Conservation (phyloP, 2,329 filamentous ascomycete genomes). For the Monilinia fructicola region DNA sequence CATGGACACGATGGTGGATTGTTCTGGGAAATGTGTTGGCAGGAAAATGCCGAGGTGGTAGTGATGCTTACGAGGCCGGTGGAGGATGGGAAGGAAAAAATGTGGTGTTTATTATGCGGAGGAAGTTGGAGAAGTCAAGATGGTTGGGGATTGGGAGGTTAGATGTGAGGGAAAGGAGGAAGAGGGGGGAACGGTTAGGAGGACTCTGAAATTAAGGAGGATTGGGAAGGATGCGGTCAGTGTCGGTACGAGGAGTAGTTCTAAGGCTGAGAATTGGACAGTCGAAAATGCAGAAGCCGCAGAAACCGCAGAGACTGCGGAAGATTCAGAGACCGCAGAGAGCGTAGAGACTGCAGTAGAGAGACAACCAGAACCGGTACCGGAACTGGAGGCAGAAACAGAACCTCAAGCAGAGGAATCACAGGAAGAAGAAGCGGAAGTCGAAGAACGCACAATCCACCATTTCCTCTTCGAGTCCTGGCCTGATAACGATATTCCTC, state of each 20-base stretch:
- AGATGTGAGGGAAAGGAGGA: conserved; percentile 21
- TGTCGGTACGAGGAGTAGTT: background rate
- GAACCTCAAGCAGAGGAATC: background rate
- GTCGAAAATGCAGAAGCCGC: background rate
- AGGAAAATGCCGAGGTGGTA: conserved; percentile 23
- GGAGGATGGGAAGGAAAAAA: conserved; percentile 26
- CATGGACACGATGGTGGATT: conserved; percentile 20
- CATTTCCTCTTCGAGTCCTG: conserved; percentile 30
- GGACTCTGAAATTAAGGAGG: conserved; percentile 23
- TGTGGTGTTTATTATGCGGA: conserved; percentile 30
- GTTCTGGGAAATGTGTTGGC: conserved; percentile 26
- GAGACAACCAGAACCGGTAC: background rate
- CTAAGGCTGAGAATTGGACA: background rate
- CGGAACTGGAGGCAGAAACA: background rate
- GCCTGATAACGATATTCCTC: conserved; percentile 30
- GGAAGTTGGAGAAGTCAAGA: conserved; percentile 23
- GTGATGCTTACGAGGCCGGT: conserved; percentile 29
- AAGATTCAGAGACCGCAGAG: too few species aligned
- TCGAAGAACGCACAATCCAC: conserved; percentile 24
- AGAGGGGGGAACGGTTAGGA: conserved; percentile 23
- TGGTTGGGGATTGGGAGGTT: conserved; percentile 23
- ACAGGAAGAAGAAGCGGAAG: conserved; percentile 3
- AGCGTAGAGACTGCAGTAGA: background rate
- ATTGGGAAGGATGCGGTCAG: background rate
- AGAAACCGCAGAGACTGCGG: too few species aligned